These are phyloP conservation scores for Entomortierella parvispora DNA, from an alignment of 192 early-diverging fungal genomes.

Conservation along the genomic window DNA sequence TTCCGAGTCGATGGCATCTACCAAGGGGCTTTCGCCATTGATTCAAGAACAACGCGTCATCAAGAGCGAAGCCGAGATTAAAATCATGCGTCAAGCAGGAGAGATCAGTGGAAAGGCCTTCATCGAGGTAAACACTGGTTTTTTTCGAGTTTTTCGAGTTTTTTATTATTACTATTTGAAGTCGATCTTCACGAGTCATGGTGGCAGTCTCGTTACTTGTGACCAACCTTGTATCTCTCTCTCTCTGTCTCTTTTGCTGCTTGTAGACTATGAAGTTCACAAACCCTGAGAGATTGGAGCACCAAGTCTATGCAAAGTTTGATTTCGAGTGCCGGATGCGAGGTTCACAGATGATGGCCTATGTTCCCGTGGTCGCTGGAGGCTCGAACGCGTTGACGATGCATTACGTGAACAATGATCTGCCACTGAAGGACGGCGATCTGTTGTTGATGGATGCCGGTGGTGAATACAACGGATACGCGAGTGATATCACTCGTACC, in stretches of 20 bases:
- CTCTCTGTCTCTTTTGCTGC: not conserved
- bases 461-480: conserved; percentile 89
- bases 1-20: conserved; percentile 31
- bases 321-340: conserved; percentile 74
- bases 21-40: conserved; percentile 56
- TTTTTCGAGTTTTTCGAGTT: not conserved
- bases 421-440: conserved; percentile 75
- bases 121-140: conserved; percentile 58
- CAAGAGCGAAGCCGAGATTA: conserved; percentile 83
- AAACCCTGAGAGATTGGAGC: conserved; percentile 75
- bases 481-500: conserved; percentile 92
- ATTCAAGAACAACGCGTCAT: conserved; percentile 79
- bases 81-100: conserved; percentile 80
- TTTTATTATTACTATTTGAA: conserved; percentile 2
- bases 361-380: conserved; percentile 96
- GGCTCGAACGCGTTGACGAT: conserved; percentile 91
- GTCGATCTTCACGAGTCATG: too few species aligned
- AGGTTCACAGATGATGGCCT: conserved; percentile 78
- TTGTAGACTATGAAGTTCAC: conserved; percentile 77
- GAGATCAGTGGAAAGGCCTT: conserved; percentile 85
- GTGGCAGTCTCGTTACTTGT: too few species aligned
- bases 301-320: conserved; percentile 78
- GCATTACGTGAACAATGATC: conserved; percentile 95
- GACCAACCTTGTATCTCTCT: not conserved
- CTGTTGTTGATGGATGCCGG: conserved; percentile 93